Evolutionary conservation across 257 asterid genomes (phyloP), one percentile per base, ranked within the genome.

Genomic region (Solanum tarapatanum): DNA sequence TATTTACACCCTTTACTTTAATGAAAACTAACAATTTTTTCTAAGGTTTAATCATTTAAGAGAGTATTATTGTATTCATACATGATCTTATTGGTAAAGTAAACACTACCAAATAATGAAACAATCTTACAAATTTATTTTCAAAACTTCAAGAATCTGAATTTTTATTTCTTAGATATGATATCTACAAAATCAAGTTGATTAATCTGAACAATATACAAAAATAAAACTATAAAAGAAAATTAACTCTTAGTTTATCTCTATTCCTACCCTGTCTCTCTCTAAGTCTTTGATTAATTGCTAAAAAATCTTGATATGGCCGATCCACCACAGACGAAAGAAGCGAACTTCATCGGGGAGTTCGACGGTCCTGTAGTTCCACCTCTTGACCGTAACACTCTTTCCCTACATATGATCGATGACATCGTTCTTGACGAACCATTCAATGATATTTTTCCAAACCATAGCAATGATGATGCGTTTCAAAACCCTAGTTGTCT

Each of bases 391-490:
- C 68, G 51, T 66, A 6, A n/a, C n/a, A n/a, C n/a, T n/a, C n/a
- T n/a, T n/a, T n/a, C 95, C 83, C 87, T 90, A 32, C 86, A 90
- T 87, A 7, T 87, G 7, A 85, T 92, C 24, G 94, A 91, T 7
- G 96, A 90, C 60, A 88, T 95, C 19, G 95, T 93, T 86, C 91
- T 94, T 83, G 95, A 95, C 64, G 92, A 93, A 86, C 87, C 92
- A 35, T 91, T 96, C 82, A 96, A 93, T 16, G 98, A 94, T 91
- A 23, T 87, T 91, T 41, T 89, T 88, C 17, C 88, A 43, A 91
- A 88, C 21, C 90, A 87, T 76, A 41, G 2, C 0, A 58, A 58
- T 58, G 2, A 21, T 58, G 12, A 58, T 58, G 26, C 5, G 4
- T 58, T 58, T 23, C 11, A 58, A 21, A 55, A 55, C 3, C 64